A percentile compares a stretch with the other conserved stretches of the same genome.
Conservation (phyloP, 2,329 filamentous ascomycete species). For the Curvularia verruculosa region DNA sequence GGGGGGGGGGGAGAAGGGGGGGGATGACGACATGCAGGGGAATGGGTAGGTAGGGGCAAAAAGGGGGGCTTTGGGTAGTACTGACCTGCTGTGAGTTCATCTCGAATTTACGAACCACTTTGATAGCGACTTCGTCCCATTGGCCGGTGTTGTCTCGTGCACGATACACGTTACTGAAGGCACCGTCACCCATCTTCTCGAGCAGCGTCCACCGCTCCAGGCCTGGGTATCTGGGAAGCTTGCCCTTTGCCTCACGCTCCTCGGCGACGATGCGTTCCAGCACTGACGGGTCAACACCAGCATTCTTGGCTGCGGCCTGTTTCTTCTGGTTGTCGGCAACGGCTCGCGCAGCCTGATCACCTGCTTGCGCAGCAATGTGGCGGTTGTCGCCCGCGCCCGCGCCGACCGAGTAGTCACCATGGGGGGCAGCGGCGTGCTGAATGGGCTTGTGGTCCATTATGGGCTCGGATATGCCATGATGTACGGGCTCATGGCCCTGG, state of each 20-base stretch:
- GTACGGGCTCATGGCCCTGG: slow-evolving; percentile 58
- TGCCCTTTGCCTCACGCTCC: slow-evolving; percentile 83
- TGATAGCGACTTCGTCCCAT: slow-evolving; percentile 87
- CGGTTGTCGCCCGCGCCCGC: slow-evolving; percentile 66
- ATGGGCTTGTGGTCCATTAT: slow-evolving; percentile 62
- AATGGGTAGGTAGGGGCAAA: slow-evolving; percentile 41
- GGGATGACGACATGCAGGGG: slow-evolving; percentile 38
- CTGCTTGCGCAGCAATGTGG: slow-evolving; percentile 72
- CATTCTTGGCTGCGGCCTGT: slow-evolving; percentile 55
- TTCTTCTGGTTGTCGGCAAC: slow-evolving; percentile 66
- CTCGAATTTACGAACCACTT: slow-evolving; percentile 97
- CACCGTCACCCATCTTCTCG: slow-evolving; percentile 98
- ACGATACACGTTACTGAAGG: slow-evolving; percentile 98
- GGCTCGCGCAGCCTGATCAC: slow-evolving; percentile 67
- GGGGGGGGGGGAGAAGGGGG: slow-evolving; percentile 37
- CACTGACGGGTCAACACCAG: slow-evolving; percentile 63
- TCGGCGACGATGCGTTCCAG: slow-evolving; percentile 88
- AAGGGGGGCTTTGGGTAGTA: slow-evolving; percentile 47
- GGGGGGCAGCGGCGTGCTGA: slow-evolving; percentile 56
- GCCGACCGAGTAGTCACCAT: slow-evolving; percentile 66
- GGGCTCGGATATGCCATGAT: slow-evolving; percentile 64
- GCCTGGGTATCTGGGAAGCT: slow-evolving; percentile 84
- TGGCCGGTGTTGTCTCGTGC: slow-evolving; percentile 77
- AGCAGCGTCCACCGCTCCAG: slow-evolving; percentile 83
- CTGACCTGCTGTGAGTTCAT: slow-evolving; percentile 99